Conservation (phyloP, 345 rosid species). For the Durio zibethinus region DNA sequence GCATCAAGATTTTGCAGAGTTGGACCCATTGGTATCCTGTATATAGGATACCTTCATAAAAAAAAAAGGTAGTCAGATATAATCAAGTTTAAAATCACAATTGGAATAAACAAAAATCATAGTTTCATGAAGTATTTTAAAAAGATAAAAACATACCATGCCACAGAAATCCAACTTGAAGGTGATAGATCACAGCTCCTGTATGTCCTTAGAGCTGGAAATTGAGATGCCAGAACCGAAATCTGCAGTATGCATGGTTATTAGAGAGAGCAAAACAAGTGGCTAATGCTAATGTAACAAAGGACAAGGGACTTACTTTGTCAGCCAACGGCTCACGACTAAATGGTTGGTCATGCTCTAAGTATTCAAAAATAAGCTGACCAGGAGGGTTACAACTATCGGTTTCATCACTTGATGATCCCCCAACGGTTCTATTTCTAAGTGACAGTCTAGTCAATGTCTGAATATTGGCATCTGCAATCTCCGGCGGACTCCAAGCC, state of each 20-base stretch:
- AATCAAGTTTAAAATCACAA: background rate
- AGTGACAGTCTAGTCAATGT: constrained; percentile 45
- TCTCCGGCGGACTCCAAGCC: constrained; percentile 30
- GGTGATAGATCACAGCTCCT: constrained; percentile 79
- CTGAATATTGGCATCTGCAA: constrained; percentile 31
- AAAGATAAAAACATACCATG: constrained; percentile 51
- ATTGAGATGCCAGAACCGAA: constrained; percentile 63
- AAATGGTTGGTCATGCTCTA: constrained; percentile 76
- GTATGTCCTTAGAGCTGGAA: constrained; percentile 65
- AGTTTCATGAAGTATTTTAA: background rate
- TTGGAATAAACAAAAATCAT: background rate
- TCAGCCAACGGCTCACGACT: constrained; percentile 79
- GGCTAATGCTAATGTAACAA: background rate
- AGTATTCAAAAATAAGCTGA: constrained; percentile 62
- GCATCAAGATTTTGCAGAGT: constrained; percentile 88
- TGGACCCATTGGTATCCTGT: constrained; percentile 81
- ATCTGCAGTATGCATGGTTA: constrained; percentile 40
- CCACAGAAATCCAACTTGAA: constrained; percentile 92
- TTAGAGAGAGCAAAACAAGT: background rate
- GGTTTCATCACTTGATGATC: constrained; percentile 69
- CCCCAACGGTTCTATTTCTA: constrained; percentile 41
- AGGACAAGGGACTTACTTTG: constrained; percentile 46
- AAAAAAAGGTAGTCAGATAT: background rate
- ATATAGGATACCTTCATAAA: constrained; percentile 69
- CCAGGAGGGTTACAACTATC: constrained; percentile 47